Base-by-base conservation (phyloP, 805 yeast genomes). In the Kodamaea restingae region DNA sequence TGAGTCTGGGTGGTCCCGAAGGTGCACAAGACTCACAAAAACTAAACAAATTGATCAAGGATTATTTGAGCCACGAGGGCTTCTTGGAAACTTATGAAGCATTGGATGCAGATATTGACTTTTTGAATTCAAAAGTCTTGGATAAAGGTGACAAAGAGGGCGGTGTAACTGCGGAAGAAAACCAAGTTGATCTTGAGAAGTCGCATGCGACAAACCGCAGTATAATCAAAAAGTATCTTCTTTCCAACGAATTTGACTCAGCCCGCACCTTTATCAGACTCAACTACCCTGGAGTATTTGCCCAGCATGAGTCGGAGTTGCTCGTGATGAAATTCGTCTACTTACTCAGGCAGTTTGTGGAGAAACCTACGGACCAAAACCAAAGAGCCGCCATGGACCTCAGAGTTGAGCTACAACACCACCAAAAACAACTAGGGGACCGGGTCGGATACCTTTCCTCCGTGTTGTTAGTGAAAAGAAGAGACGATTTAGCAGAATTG, bases 201-300 rank as follows among this genome's bases (percentile, higher is more conserved):
- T 46, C 63, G 3, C 55, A 52, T 5, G 63, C 64, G 32, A 48
- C 67, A 11, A 59, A 54, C 27, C 54, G 66, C 6, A 69, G 80
- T 36, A 51, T 48, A 9, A 45, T 81, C 74, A 46, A 60, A 59
- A 33, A 61, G 17, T 38, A 48, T 4, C 60, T 83, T 4, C 48
- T 58, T 29, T 60, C 62, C 2, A 73, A 75, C 15, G 65, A 78
- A 14, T 62, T 78, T 32, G 73, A 69, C 28, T 61, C 57, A 15
- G 73, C 73, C 12, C 45, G 71, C 36, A 55, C 55, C 29, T 55
- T 67, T 33, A 51, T 78, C 10, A 54, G 61, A 3, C 34, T 52
- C 2, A 56, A 61, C 18, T 73, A 65, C 45, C 35, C 47, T 3
- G 26, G 18, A 3, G 24, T 42, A 7, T 31, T 26, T 18, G 46